Evolutionary conservation across 257 asterid genomes (phyloP).

Genomic region (Nicotiana tabacum): DNA sequence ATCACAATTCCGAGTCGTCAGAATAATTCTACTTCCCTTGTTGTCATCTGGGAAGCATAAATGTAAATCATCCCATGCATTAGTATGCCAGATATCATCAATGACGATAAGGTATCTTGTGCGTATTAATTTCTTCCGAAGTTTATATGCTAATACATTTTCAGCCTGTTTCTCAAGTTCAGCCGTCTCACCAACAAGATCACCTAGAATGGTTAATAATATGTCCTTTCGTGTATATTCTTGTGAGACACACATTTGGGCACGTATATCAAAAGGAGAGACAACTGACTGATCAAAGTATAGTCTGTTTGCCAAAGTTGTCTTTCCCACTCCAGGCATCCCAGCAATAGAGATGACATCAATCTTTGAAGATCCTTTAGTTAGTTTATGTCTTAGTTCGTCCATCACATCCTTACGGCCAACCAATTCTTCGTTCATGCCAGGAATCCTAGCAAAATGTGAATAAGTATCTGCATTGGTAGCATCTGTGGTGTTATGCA

Average conservation of each 20-base stretch:
- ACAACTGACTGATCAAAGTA: conserved; percentile 13
- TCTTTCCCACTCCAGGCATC: conserved; percentile 43
- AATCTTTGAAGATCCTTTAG: not conserved
- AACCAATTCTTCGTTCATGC: conserved; percentile 9
- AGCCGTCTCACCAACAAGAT: not conserved
- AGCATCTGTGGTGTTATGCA: not conserved
- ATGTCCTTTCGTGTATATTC: not conserved
- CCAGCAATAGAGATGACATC: conserved; percentile 25
- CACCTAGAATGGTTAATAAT: conserved; percentile 13
- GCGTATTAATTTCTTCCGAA: conserved; percentile 12
- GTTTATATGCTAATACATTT: not conserved
- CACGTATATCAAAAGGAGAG: conserved; percentile 17
- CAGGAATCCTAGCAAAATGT: not conserved
- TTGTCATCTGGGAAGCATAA: not conserved
- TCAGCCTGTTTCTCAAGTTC: not conserved
- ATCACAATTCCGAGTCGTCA: conserved; percentile 23
- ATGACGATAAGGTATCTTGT: conserved; percentile 26
- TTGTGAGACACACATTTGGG: conserved; percentile 27
- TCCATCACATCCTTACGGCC: conserved; percentile 18
- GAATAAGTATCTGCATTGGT: not conserved
- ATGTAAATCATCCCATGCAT: conserved; percentile 5
- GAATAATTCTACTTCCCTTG: conserved; percentile 32
- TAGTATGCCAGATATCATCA: conserved; percentile 39
- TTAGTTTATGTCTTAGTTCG: conserved; percentile 10
- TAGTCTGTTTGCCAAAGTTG: conserved; percentile 28